phyloP scores from a whole-genome alignment of 306 rosid genomes.

The Quercus ilex region DNA sequence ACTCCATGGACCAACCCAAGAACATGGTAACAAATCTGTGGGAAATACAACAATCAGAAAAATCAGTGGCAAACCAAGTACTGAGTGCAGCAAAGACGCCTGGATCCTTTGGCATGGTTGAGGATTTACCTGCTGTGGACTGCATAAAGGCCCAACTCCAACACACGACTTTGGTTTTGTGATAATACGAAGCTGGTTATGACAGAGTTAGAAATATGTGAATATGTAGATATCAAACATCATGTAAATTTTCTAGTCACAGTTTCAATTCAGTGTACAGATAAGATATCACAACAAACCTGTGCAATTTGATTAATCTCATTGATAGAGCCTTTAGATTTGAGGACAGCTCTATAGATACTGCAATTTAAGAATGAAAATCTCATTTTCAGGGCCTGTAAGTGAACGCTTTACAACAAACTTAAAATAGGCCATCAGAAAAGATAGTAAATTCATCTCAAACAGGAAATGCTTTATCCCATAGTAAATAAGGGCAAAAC shows the following conservation, averaged over 20 bases:
- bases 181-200: slow-evolving; percentile 80
- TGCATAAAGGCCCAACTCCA: slow-evolving; percentile 89
- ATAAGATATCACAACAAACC: slow-evolving; percentile 50
- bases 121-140: slow-evolving; percentile 71
- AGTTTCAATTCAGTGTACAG: slow-evolving; percentile 22
- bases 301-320: slow-evolving; percentile 94
- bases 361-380: slow-evolving; percentile 48
- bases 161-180: slow-evolving; percentile 77
- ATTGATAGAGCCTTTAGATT: slow-evolving; percentile 72
- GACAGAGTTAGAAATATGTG: slow-evolving; percentile 22
- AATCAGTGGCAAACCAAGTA: slow-evolving; percentile 1
- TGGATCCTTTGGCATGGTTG: slow-evolving; percentile 11
- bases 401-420: background rate
- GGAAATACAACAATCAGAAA: slow-evolving; percentile 27
- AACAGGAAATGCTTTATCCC: background rate
- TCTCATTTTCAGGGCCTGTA: slow-evolving; percentile 18
- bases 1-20: slow-evolving; percentile 91
- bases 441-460: slow-evolving; percentile 4
- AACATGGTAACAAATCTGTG: slow-evolving; percentile 96
- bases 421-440: slow-evolving; percentile 16
- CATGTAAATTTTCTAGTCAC: slow-evolving; percentile 15
- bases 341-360: slow-evolving; percentile 74
- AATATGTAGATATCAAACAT: slow-evolving; percentile 29
- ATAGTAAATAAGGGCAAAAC: background rate
- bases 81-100: slow-evolving; percentile 20